phyloP scores from a whole-genome alignment of 2,329 filamentous ascomycete species.

The Apiospora hydei region DNA sequence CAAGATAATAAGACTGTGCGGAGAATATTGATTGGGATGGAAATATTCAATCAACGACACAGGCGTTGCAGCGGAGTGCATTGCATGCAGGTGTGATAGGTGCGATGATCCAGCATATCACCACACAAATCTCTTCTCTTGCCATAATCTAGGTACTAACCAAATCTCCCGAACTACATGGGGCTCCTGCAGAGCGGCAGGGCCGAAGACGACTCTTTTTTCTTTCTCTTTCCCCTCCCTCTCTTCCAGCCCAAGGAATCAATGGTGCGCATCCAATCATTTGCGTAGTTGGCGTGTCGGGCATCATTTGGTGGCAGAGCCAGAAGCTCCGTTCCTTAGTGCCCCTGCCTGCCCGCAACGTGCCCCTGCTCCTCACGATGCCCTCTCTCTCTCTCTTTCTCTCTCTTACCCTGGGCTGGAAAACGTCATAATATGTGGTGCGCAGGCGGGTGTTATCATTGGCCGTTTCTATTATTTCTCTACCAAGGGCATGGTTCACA shows the following conservation, averaged over 20 bases:
- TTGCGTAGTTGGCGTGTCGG: neutral
- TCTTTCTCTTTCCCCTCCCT: neutral
- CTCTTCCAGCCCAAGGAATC: neutral
- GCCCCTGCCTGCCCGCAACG: neutral
- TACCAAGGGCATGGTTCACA: slow-evolving; percentile 13
- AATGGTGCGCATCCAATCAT: slow-evolving; percentile 3
- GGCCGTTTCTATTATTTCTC: neutral
- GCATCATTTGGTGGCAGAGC: slow-evolving; percentile 7
- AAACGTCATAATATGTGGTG: slow-evolving; percentile 19
- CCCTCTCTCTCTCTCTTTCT: neutral
- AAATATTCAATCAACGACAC: neutral
- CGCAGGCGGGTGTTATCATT: neutral
- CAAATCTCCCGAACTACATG: slow-evolving; percentile 1
- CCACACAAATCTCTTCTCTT: neutral
- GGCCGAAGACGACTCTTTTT: slow-evolving; percentile 6
- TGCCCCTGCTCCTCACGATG: neutral
- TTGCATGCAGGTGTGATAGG: slow-evolving; percentile 1
- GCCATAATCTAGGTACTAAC: neutral
- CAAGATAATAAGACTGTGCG: neutral
- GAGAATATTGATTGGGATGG: neutral
- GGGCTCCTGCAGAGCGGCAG: slow-evolving; percentile 12
- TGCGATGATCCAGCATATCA: neutral
- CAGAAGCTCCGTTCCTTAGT: slow-evolving; percentile 14
- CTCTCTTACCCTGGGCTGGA: neutral
- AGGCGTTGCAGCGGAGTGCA: neutral